Evolutionary conservation across 2,329 filamentous ascomycete species (phyloP), one percentile per base, ranked within the genome.

Genomic region (Penicillium sp.): DNA sequence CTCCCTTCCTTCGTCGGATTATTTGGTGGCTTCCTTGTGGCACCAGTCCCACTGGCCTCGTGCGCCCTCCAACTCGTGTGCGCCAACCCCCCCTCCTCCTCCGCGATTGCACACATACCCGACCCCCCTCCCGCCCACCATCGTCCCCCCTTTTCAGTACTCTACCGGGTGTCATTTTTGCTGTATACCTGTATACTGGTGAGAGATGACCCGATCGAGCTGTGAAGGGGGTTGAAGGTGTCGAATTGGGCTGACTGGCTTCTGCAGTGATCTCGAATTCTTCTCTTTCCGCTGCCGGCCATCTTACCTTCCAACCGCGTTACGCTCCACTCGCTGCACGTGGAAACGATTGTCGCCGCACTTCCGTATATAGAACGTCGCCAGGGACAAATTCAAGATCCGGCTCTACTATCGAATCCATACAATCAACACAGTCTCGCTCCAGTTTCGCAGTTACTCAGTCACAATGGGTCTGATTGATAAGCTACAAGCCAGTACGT

Each of bases 401-500:
- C 7, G 8, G 7, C 46, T 6, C 13, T 28, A 6, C 22, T 16
- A 2, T 46, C 14, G 43, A 7, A 46, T 28, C 28, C 13, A 28
- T 8, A 26, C 43, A 28, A 49, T 22, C n/a, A 35, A n/a, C 28
- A 51, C 14, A 51, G 14, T 51, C 48, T 22, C 19, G 19, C 19
- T 28, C 30, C 48, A 40, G 16, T 48, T 46, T 35, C 26, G 30
- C 48, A 33, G 22, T 25, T 42, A 30, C 35, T 45, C 38, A 35
- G 43, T 55, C 69, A 78, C 68, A 68, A 83, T 83, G 81, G 79
- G 80, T 72, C 72, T 83, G 69, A 73, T 83, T 57, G 80, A 82
- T 58, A 83, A 83, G 63, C 71, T 83, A 60, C 80, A 82, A 73
- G 75, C 79, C 64, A 83, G 81, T 82, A 78, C 63, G 79, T 79